These are phyloP conservation scores for Ceratocystis variospora DNA, from an alignment of 2,329 filamentous ascomycete genomes.

Conservation along the genomic window DNA sequence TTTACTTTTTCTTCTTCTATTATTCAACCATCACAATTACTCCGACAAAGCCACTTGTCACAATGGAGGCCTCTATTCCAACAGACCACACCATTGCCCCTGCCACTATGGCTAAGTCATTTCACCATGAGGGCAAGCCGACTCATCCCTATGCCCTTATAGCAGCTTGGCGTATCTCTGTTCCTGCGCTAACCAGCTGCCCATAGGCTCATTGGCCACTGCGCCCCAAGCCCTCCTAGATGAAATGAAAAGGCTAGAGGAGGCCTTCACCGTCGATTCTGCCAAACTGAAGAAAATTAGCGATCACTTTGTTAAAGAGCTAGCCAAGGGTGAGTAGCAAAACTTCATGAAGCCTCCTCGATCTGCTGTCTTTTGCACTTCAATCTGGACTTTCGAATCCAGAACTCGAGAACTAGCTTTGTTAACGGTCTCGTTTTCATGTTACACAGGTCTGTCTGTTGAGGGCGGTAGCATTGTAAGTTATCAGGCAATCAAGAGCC, in stretches of 20 bases:
- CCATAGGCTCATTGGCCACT: slow-evolving; percentile 73
- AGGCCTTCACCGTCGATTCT: slow-evolving; percentile 64
- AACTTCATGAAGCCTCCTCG: no score
- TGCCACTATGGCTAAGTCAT: slow-evolving; percentile 18
- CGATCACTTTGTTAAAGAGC: slow-evolving; percentile 74
- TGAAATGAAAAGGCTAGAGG: slow-evolving; percentile 74
- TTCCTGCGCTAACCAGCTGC: not conserved
- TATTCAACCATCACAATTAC: not conserved
- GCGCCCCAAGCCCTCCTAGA: slow-evolving; percentile 68
- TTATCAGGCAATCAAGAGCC: slow-evolving; percentile 21
- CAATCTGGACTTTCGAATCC: not conserved
- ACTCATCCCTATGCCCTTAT: not conserved
- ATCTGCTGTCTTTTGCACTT: not conserved
- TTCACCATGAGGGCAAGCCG: slow-evolving; percentile 18
- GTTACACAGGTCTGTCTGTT: slow-evolving; percentile 35
- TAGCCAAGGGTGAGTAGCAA: slow-evolving; percentile 56
- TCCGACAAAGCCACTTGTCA: slow-evolving; percentile 1
- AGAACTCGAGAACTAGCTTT: not conserved
- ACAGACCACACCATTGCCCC: slow-evolving; percentile 18
- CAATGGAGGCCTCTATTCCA: slow-evolving; percentile 14
- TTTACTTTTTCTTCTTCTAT: not conserved
- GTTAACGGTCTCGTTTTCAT: not conserved
- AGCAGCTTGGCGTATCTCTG: not conserved
- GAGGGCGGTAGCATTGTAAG: slow-evolving; percentile 87
- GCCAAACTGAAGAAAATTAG: slow-evolving; percentile 81